Conservation (phyloP, 805 yeast species). For the Myxozyma sirexii region DNA sequence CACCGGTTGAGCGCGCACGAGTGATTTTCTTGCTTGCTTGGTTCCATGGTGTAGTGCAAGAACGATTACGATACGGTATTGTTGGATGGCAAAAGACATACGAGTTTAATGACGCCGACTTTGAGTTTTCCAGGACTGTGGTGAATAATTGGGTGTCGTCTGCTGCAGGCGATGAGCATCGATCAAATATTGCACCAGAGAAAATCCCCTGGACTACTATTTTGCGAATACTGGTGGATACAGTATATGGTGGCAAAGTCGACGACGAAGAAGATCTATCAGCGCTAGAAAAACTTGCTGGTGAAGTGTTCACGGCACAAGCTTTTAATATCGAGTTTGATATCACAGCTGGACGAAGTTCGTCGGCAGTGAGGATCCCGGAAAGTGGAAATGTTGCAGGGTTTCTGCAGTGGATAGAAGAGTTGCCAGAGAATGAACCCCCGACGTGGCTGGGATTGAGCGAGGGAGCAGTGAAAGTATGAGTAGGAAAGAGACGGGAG, state of each 20-base stretch:
- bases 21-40: constrained; percentile 62
- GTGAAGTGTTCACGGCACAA: constrained; percentile 24
- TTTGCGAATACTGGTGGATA: constrained; percentile 52
- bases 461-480: constrained; percentile 46
- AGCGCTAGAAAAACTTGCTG: constrained; percentile 31
- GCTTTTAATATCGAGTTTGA: constrained; percentile 48
- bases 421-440: constrained; percentile 57
- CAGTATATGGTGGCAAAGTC: constrained; percentile 61
- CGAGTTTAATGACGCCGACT: constrained; percentile 77
- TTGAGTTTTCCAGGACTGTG: constrained; percentile 52
- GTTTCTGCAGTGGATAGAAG: constrained; percentile 53
- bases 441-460: constrained; percentile 58
- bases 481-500: background rate
- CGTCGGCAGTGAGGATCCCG: constrained; percentile 48
- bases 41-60: constrained; percentile 68
- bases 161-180: constrained; percentile 36
- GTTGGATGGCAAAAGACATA: constrained; percentile 62
- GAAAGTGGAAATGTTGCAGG: constrained; percentile 47
- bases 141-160: constrained; percentile 48
- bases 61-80: constrained; percentile 61
- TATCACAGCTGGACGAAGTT: constrained; percentile 38
- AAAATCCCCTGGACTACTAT: constrained; percentile 59
- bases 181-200: constrained; percentile 49
- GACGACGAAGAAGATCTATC: constrained; percentile 35
- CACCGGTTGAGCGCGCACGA: constrained; percentile 51